A percentile compares a stretch with the other conserved stretches of the same genome.
phyloP scores from a whole-genome alignment of 768 basidiomycete genomes.

The Agaricus subrufescens region DNA sequence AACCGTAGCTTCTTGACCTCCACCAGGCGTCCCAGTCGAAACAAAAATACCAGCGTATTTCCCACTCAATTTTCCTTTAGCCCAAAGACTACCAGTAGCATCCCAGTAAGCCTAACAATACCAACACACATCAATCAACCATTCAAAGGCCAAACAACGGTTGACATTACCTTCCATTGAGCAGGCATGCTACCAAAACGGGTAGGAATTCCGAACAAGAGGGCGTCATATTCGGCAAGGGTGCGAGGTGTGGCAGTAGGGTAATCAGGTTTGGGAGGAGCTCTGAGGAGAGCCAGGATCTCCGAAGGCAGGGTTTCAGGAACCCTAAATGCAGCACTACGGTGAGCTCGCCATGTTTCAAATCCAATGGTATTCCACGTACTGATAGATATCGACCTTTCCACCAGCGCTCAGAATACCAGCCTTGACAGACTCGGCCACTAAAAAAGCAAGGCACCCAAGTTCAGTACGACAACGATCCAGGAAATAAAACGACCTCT shows the following conservation, averaged over 20 bases:
- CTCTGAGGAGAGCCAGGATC: conserved; percentile 55
- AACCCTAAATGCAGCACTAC: conserved; percentile 38
- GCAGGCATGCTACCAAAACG: conserved; percentile 73
- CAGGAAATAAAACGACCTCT: conserved; percentile 13
- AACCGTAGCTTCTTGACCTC: conserved; percentile 69
- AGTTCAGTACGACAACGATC: too few relatives aligned
- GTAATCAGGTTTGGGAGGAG: conserved; percentile 53
- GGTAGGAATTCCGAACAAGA: conserved; percentile 66
- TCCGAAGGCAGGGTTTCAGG: conserved; percentile 71
- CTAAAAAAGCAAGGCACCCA: conserved; percentile 26
- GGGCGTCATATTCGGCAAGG: conserved; percentile 52
- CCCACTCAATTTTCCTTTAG: conserved; percentile 52
- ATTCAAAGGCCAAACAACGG: too few relatives aligned
- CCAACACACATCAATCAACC: neutral
- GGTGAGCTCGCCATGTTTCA: neutral
- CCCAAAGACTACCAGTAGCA: conserved; percentile 65
- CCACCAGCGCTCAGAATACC: conserved; percentile 50
- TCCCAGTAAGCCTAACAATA: conserved; percentile 64
- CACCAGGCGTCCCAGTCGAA: conserved; percentile 65
- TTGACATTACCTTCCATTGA: conserved; percentile 38
- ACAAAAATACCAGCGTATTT: conserved; percentile 77
- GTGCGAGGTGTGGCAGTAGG: conserved; percentile 49
- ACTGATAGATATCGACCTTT: conserved; percentile 52
- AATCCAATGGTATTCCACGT: conserved; percentile 15
- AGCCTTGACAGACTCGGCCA: conserved; percentile 49